Percentiles rank a stretch among this genome's conserved stretches.
Conservation (phyloP, 2,329 filamentous ascomycete genomes). For the Fusarium odoratissimum region DNA sequence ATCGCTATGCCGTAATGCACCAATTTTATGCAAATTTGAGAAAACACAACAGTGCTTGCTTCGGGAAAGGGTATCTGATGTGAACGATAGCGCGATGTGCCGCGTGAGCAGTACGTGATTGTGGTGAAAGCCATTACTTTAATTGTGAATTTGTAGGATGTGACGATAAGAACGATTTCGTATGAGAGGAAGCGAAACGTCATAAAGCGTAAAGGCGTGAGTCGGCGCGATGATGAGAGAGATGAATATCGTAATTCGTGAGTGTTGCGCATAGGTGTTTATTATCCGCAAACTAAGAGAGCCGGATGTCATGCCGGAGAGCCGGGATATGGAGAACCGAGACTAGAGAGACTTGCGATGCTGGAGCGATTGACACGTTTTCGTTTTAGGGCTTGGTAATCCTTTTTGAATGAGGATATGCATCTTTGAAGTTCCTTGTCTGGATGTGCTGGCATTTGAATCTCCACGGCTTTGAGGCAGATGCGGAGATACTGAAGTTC, state of each 20-base stretch:
- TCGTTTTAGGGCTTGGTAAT: constrained; percentile 64
- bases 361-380: constrained; percentile 53
- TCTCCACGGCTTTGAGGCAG: constrained; percentile 71
- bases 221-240: constrained; percentile 17
- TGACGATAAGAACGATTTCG: constrained; percentile 8
- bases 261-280: constrained; percentile 28
- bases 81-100: constrained; percentile 14
- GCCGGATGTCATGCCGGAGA: constrained; percentile 37
- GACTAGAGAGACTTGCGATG: constrained; percentile 45
- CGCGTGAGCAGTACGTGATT: constrained; percentile 11
- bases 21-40: constrained; percentile 31
- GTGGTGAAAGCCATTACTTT: constrained; percentile 1
- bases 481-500: constrained; percentile 72
- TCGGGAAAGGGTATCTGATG: constrained; percentile 37
- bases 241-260: constrained; percentile 39
- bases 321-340: constrained; percentile 44
- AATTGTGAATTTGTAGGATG: constrained; percentile 4
- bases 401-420: constrained; percentile 71
- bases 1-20: constrained; percentile 34
- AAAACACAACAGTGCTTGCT: constrained; percentile 36
- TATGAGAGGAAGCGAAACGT: constrained; percentile 23
- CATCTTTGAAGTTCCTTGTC: constrained; percentile 69
- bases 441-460: constrained; percentile 63
- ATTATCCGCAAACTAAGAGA: neutral
- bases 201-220: constrained; percentile 33